These are phyloP conservation scores for Tillandsia leiboldiana DNA, from an alignment of 176 grass and related monocot genomes.

Conservation along the genomic window DNA sequence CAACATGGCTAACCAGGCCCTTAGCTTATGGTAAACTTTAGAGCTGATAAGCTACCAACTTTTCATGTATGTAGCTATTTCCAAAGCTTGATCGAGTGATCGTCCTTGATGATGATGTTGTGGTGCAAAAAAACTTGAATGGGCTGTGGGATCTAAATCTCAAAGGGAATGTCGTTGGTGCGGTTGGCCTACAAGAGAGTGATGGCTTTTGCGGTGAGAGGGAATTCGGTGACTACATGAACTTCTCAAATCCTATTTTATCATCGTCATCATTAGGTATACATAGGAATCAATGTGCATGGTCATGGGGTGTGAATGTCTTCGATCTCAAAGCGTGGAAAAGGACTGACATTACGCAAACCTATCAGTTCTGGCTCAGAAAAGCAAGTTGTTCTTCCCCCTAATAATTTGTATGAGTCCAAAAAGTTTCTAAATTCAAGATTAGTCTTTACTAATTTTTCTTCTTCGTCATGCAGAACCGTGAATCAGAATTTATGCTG, in stretches of 20 bases:
- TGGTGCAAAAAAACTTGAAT: constrained; percentile 63
- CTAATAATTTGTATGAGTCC: neutral
- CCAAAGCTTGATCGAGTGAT: constrained; percentile 63
- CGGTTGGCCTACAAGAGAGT: constrained; percentile 26
- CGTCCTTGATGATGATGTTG: constrained; percentile 83
- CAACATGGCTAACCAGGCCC: too few species aligned
- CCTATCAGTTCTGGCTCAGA: constrained; percentile 64
- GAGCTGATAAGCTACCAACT: constrained; percentile 2
- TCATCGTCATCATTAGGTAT: constrained; percentile 20
- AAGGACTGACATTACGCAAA: constrained; percentile 45
- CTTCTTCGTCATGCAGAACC: constrained; percentile 44
- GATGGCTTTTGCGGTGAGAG: constrained; percentile 39
- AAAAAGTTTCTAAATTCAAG: neutral
- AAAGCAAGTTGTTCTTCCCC: constrained; percentile 31
- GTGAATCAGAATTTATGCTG: constrained; percentile 45
- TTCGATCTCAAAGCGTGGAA: constrained; percentile 75
- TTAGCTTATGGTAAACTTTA: neutral
- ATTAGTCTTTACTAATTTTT: neutral
- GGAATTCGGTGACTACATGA: constrained; percentile 51
- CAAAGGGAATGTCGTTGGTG: constrained; percentile 55
- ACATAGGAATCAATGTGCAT: constrained; percentile 36
- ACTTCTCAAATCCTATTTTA: constrained; percentile 54
- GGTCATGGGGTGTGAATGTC: constrained; percentile 65
- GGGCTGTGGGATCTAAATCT: constrained; percentile 64
- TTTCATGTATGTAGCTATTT: constrained; percentile 48